Evolutionary conservation across 2,329 filamentous ascomycete species (phyloP).

Genomic region (Cladophialophora yegresii): DNA sequence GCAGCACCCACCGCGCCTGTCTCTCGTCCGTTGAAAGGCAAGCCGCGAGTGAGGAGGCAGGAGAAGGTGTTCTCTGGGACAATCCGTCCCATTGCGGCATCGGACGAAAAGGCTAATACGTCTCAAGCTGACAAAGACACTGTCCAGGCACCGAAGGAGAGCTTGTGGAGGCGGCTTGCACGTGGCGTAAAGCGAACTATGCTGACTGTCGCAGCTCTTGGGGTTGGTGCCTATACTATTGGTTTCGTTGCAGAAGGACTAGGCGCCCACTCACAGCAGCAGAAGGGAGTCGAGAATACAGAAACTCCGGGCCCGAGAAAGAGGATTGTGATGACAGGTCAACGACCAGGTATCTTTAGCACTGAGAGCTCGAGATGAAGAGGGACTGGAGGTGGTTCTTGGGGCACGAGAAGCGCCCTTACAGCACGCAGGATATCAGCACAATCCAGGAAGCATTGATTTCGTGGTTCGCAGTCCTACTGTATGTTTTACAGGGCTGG

Average conservation of each 20-base stretch:
- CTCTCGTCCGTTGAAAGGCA: constrained; percentile 8
- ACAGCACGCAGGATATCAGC: neutral
- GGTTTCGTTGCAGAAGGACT: constrained; percentile 35
- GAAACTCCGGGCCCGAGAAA: constrained; percentile 32
- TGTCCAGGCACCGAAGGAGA: constrained; percentile 2
- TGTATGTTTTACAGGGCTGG: neutral
- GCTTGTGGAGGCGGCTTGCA: constrained; percentile 21
- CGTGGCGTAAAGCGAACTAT: constrained; percentile 19
- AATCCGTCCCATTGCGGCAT: constrained; percentile 19
- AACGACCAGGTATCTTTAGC: constrained; percentile 35
- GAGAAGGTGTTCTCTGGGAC: constrained; percentile 36
- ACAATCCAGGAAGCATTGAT: neutral
- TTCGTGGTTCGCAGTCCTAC: neutral
- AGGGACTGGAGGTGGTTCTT: neutral
- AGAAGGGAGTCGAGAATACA: constrained; percentile 22
- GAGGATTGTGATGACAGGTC: constrained; percentile 33
- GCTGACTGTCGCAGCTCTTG: constrained; percentile 25
- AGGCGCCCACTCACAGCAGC: constrained; percentile 31
- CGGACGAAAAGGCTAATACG: neutral
- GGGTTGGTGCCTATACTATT: constrained; percentile 31
- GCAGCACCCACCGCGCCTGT: constrained; percentile 31
- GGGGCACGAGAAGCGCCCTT: neutral
- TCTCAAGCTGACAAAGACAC: neutral
- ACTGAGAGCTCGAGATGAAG: constrained; percentile 36
- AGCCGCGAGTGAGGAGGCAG: constrained; percentile 29